Conservation (phyloP, 208 protist species). For the Strigomonas galati region DNA sequence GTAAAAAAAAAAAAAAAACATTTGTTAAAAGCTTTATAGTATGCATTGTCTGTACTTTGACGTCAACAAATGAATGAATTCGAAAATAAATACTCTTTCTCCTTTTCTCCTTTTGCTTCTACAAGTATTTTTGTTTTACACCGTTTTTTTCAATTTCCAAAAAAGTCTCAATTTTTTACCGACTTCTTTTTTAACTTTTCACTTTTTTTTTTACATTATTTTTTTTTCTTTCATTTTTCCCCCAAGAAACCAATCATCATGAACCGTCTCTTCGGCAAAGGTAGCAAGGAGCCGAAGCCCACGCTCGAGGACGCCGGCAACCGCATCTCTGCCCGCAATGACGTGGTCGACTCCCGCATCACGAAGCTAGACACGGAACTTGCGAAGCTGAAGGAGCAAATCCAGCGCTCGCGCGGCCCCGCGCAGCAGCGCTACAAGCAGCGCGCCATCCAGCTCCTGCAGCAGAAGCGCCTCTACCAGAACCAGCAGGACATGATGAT, state of each 20-base stretch:
- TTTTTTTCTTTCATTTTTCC: neutral
- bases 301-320: slow-evolving; percentile 83
- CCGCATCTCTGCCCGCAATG: slow-evolving; percentile 64
- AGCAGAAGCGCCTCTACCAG: slow-evolving; percentile 93
- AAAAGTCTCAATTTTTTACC: slow-evolving; percentile 4
- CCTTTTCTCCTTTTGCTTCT: slow-evolving; percentile 16
- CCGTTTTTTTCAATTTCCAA: slow-evolving; percentile 17
- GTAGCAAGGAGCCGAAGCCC: slow-evolving; percentile 59
- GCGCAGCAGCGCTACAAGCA: slow-evolving; percentile 89
- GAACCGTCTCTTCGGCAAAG: slow-evolving; percentile 89
- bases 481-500: slow-evolving; percentile 87
- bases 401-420: slow-evolving; percentile 61
- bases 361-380: slow-evolving; percentile 88
- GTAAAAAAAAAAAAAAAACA: too few species aligned
- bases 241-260: slow-evolving; percentile 25
- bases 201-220: slow-evolving; percentile 16
- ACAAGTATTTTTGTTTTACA: slow-evolving; percentile 11
- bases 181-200: slow-evolving; percentile 2
- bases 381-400: slow-evolving; percentile 76
- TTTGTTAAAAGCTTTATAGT: too few species aligned
- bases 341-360: slow-evolving; percentile 77
- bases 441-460: slow-evolving; percentile 84
- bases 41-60: too few species aligned
- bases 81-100: neutral
- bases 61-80: too few species aligned